Conservation (phyloP, 352 stramenopile genomes). For the Thraustochytrium aureum region DNA sequence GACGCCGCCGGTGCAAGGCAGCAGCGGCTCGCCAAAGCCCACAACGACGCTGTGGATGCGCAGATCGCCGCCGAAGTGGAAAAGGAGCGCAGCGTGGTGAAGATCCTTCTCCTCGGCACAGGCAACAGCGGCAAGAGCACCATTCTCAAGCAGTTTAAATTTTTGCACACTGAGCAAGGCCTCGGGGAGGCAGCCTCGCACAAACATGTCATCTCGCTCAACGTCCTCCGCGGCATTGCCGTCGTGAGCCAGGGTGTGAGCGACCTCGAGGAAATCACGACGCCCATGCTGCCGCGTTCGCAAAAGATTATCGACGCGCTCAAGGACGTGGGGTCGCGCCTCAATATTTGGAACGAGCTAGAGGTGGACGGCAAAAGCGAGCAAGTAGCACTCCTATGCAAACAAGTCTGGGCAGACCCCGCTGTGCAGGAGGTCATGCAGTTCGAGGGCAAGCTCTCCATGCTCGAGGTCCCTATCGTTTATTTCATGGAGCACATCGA, state of each 20-base stretch:
- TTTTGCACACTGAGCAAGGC: conserved; percentile 49
- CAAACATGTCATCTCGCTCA: conserved; percentile 41
- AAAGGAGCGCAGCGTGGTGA: conserved; percentile 35
- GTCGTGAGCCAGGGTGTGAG: conserved; percentile 38
- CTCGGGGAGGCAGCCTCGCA: conserved; percentile 31
- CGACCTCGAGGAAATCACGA: conserved; percentile 46
- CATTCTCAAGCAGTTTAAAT: conserved; percentile 65
- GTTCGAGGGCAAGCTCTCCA: conserved; percentile 50
- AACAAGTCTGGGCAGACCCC: conserved; percentile 42
- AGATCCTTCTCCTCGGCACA: conserved; percentile 59
- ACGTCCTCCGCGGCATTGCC: conserved; percentile 29
- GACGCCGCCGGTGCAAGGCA: neutral
- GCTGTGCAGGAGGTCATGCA: conserved; percentile 16
- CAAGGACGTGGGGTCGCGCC: neutral
- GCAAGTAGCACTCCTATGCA: conserved; percentile 45
- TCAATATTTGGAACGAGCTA: conserved; percentile 35
- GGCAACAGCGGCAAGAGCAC: conserved; percentile 65
- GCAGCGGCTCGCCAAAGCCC: neutral
- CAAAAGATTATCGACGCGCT: conserved; percentile 7
- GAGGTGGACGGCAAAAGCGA: conserved; percentile 24
- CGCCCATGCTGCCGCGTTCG: neutral
- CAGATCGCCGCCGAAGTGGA: conserved; percentile 34
- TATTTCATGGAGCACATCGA: conserved; percentile 61
- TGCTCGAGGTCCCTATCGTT: conserved; percentile 48
- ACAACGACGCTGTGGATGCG: conserved; percentile 38